Conservation (phyloP, 495 filamentous ascomycete genomes). For the Xylaria palmicola region DNA sequence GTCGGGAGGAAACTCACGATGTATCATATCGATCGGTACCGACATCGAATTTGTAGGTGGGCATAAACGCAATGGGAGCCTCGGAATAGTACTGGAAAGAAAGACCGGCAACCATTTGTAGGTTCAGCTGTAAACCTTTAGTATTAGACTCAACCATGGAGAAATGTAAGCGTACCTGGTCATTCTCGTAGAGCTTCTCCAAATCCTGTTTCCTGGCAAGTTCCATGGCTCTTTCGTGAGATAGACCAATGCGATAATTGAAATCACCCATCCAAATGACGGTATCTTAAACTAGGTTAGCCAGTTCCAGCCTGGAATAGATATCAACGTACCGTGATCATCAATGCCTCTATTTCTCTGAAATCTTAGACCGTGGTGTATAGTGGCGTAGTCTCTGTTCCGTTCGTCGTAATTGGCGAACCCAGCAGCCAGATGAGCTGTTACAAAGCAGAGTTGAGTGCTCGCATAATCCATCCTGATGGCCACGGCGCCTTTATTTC, state of each 20-base stretch:
- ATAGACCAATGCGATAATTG: slow-evolving; percentile 93
- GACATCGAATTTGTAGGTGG: slow-evolving; percentile 94
- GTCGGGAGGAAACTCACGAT: slow-evolving; percentile 59
- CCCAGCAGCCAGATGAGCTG: slow-evolving; percentile 92
- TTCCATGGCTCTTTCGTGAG: slow-evolving; percentile 73
- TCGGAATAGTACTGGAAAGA: slow-evolving; percentile 92
- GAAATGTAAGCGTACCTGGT: slow-evolving; percentile 62
- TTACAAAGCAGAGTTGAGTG: slow-evolving; percentile 92
- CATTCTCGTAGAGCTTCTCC: slow-evolving; percentile 83
- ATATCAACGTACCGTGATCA: slow-evolving; percentile 62
- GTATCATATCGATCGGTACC: slow-evolving; percentile 87
- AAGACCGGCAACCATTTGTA: slow-evolving; percentile 91
- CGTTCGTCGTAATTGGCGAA: slow-evolving; percentile 97
- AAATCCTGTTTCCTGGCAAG: slow-evolving; percentile 69
- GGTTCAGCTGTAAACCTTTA: slow-evolving; percentile 63
- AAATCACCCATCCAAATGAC: slow-evolving; percentile 99
- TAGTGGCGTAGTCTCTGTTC: slow-evolving; percentile 89
- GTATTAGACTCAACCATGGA: slow-evolving; percentile 10
- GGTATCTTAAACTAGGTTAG: slow-evolving; percentile 49
- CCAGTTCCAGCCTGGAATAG: background rate
- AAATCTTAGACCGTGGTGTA: slow-evolving; percentile 82
- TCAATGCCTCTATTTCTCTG: slow-evolving; percentile 86
- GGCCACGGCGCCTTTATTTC: slow-evolving; percentile 97
- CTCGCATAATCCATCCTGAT: slow-evolving; percentile 95
- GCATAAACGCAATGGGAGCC: slow-evolving; percentile 76